Conservation (phyloP, 2,329 filamentous ascomycete genomes). For the Claviceps sorghi region DNA sequence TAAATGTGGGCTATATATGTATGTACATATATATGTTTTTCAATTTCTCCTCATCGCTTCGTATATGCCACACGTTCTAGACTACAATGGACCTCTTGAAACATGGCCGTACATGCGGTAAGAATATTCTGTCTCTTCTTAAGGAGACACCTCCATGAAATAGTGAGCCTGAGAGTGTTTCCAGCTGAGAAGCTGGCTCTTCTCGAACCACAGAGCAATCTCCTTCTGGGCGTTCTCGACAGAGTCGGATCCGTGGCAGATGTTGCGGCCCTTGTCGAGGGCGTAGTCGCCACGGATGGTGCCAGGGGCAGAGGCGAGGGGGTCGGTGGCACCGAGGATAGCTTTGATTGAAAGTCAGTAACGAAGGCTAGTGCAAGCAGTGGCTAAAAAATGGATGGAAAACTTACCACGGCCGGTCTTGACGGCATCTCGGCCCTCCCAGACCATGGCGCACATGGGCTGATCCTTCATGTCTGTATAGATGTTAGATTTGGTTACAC, state of each 20-base stretch:
- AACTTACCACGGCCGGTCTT: constrained; percentile 85
- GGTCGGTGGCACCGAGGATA: constrained; percentile 98
- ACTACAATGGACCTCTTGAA: neutral
- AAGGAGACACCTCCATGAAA: constrained; percentile 80
- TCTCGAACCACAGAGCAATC: constrained; percentile 96
- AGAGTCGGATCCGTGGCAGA: constrained; percentile 98
- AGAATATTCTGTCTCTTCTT: neutral
- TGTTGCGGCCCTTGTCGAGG: constrained; percentile 78
- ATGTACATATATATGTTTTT: neutral
- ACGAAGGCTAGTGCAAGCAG: neutral
- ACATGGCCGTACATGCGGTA: neutral
- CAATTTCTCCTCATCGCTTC: neutral
- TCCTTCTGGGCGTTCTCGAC: constrained; percentile 99
- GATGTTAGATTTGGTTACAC: neutral
- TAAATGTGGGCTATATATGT: neutral
- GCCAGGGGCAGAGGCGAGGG: constrained; percentile 79
- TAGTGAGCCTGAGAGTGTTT: constrained; percentile 76
- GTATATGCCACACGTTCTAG: neutral
- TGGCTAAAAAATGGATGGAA: neutral
- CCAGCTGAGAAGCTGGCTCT: constrained; percentile 72
- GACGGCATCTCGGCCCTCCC: constrained; percentile 97
- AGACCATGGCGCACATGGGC: constrained; percentile 97
- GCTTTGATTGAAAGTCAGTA: constrained; percentile 26
- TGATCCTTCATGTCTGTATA: constrained; percentile 2
- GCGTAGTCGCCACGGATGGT: constrained; percentile 95